Evolutionary conservation across 2,329 filamentous ascomycete genomes (phyloP).

Genomic region (Aspergillus pseudoglaucus): DNA sequence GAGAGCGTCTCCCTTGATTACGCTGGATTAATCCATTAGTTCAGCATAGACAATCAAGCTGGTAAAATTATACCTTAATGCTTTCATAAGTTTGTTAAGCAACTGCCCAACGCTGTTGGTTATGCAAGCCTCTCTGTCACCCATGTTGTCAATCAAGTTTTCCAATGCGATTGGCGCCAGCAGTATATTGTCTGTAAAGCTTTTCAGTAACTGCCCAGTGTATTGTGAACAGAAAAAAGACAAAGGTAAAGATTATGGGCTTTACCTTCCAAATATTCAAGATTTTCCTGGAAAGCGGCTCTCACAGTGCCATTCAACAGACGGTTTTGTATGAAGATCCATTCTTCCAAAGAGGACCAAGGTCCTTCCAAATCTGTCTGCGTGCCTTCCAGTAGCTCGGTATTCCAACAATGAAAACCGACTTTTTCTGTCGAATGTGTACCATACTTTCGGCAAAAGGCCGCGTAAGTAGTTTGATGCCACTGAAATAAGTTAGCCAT

Average conservation of each 20-base stretch:
- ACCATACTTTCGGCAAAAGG: conserved; percentile 12
- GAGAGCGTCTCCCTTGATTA: conserved; percentile 3
- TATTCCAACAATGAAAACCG: conserved; percentile 9
- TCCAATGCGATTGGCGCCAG: neutral
- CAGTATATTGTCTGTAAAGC: neutral
- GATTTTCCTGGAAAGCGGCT: neutral
- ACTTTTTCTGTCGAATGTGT: neutral
- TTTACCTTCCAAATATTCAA: neutral
- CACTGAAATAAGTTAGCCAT: conserved; percentile 4
- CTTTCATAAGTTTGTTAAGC: neutral
- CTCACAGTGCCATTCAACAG: neutral
- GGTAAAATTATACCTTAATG: neutral
- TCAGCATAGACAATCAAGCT: neutral
- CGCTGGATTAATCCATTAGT: neutral
- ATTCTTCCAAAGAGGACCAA: neutral
- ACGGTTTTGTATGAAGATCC: neutral
- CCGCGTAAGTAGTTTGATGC: conserved; percentile 8
- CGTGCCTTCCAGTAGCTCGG: conserved; percentile 8
- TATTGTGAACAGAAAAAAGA: neutral
- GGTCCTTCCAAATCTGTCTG: neutral
- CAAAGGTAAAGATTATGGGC: neutral
- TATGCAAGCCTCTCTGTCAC: neutral
- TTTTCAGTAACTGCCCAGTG: neutral
- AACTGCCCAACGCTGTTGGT: neutral
- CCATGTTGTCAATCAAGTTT: neutral